Conservation (phyloP, 2,329 filamentous ascomycete species). For the Aspergillus oerlinghausenensis region DNA sequence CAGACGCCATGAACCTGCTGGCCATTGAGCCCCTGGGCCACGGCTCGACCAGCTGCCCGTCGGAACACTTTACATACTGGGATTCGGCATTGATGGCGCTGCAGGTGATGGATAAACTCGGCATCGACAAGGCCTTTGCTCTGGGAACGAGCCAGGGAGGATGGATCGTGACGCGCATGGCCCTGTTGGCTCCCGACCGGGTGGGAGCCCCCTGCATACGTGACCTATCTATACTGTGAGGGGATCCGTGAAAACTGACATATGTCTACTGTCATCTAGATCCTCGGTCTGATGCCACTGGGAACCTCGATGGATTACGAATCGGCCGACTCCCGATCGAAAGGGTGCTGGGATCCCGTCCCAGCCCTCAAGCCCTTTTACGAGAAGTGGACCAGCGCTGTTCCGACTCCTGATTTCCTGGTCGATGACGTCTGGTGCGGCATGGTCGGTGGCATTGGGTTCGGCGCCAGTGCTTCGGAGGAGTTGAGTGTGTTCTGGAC, state of each 20-base stretch:
- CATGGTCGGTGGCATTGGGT: constrained; percentile 45
- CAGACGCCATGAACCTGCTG: constrained; percentile 44
- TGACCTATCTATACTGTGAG: background rate
- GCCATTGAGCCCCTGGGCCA: constrained; percentile 53
- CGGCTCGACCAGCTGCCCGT: constrained; percentile 43
- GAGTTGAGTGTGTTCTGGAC: constrained; percentile 43
- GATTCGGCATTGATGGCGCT: constrained; percentile 50
- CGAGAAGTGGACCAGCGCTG: constrained; percentile 37
- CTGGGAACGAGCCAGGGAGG: constrained; percentile 53
- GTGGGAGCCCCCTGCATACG: constrained; percentile 19
- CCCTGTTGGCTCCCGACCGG: constrained; percentile 47
- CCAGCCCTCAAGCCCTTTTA: constrained; percentile 32
- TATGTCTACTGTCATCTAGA: constrained; percentile 26
- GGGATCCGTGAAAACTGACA: background rate
- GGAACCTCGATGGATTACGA: constrained; percentile 52
- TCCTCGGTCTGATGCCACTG: constrained; percentile 48
- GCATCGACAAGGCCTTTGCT: constrained; percentile 43
- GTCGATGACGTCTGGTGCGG: constrained; percentile 41
- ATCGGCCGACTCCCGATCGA: constrained; percentile 37
- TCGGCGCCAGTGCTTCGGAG: constrained; percentile 38
- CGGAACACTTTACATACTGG: constrained; percentile 52
- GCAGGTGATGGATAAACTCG: constrained; percentile 51
- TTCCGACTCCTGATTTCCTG: constrained; percentile 40
- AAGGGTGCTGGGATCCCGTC: constrained; percentile 48
- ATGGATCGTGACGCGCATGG: constrained; percentile 51